Evolutionary conservation across 2,329 filamentous ascomycete genomes (phyloP).

Genomic region (Talaromyces sp.): DNA sequence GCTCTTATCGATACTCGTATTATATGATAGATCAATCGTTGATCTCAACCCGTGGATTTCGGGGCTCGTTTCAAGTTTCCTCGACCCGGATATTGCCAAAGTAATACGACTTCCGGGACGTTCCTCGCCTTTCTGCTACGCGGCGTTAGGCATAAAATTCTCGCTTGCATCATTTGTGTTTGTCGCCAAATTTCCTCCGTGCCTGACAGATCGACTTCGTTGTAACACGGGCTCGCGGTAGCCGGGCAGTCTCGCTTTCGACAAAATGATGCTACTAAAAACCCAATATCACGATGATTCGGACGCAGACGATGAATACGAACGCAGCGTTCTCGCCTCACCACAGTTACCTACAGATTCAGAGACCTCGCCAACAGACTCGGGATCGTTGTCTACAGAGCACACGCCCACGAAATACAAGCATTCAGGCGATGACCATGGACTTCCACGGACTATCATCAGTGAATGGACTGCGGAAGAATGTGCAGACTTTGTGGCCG

Average conservation of each 20-base stretch:
- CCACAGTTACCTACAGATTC: constrained; percentile 53
- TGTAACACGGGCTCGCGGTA: not conserved
- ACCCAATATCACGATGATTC: constrained; percentile 56
- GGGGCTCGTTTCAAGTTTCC: not conserved
- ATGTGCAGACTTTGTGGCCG: constrained; percentile 80
- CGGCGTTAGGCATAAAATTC: not conserved
- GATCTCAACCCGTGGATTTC: not conserved
- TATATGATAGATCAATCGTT: not conserved
- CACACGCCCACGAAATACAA: constrained; percentile 59
- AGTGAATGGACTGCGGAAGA: constrained; percentile 69
- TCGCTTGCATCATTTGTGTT: not conserved
- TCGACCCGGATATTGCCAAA: not conserved
- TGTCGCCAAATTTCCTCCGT: not conserved
- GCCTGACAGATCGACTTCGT: not conserved
- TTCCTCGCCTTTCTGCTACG: not conserved
- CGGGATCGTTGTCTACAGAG: constrained; percentile 53
- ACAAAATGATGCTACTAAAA: constrained; percentile 17
- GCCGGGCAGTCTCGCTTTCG: not conserved
- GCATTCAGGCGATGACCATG: constrained; percentile 45
- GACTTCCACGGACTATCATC: constrained; percentile 51
- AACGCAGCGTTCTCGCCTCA: constrained; percentile 53
- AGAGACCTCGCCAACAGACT: constrained; percentile 51
- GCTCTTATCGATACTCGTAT: not conserved
- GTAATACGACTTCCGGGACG: not conserved
- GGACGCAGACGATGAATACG: constrained; percentile 61